Base-by-base conservation (phyloP, 2,329 filamentous ascomycete species). In the Harringtonia aguacate region DNA sequence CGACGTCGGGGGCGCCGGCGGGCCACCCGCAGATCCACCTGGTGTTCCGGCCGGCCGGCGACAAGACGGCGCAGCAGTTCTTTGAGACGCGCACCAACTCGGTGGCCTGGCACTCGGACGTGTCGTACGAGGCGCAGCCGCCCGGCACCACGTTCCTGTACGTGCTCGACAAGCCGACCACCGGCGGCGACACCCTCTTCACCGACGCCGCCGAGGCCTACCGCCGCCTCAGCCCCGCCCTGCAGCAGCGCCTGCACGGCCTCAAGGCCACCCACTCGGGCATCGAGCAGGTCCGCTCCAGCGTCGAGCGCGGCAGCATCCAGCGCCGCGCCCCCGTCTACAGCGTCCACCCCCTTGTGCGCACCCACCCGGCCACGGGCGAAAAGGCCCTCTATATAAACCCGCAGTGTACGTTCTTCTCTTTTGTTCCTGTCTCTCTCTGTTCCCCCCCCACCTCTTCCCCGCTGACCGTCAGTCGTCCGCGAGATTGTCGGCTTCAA, bases 81-180 rank as follows among this genome's bases (percentile, higher is more conserved):
- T 79, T 86, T 45, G 67, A 56, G 46, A 75, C 77, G 38, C 75
- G 84, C 20, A 89, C 84, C 4, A 90, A 81, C 62, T 85, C 81
- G 1, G 79, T 94, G 2, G 86, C 86, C 8, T 95, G 87, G 87
- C 88, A 95, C 65, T 85, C 81, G 0, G 88, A 95, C 53, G 81
- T 94, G 2, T 85, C 84, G 0, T 95, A 94, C 58, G 89, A 95
- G 66, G 68, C 76, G 52, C 88, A 95, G 64, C 87, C 89, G 2
- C 87, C 89, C 0, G 86, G 87, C 27, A 95, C 87, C 0, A 94
- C 89, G 0, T 94, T 95, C 63, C 64, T 95, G 30, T 94, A 94
- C 58, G 72, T 88, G 40, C 73, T 95, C n/a, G 87, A 95, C 57
- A 81, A 77, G 36, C 88, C 88, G 1, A 70, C 76, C 33, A 81